Evolutionary conservation across 805 yeast species (phyloP), one percentile per base, ranked within the genome.

Genomic region (Jamesozyma rosinii): DNA sequence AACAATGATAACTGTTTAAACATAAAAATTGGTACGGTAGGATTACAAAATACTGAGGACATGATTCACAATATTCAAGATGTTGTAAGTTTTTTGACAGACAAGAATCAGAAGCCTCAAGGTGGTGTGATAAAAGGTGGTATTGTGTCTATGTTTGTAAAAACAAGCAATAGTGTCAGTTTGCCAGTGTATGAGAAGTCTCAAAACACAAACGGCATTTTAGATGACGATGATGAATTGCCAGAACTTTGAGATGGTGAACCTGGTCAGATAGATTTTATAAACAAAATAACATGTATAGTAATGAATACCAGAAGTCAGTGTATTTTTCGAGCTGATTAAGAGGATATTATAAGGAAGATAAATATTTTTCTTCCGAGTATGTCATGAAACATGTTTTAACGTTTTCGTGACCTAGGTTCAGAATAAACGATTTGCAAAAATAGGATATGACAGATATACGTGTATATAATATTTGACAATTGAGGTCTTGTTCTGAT

Each of bases 101-200:
- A 64, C 43, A 60, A 57, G 14, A 67, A 69, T 38, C 63, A 64
- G 51, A 65, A 56, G 48, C 83, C 83, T 2, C 72, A 74, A 41
- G 85, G 86, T 10, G 86, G 86, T 2, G 55, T 76, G 3, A 58
- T 79, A 24, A 66, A 66, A 44, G 64, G 64, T 29, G 71, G 70
- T 18, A 63, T 66, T 15, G 71, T 70, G 33, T 64, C 83, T 11
- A 68, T 81, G 14, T 77, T 76, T 52, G 66, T 83, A 34, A 83
- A 82, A 60, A 79, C 87, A 0, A 69, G 76, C 37, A 81, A 77
- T 34, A 81, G 89, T 61, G 69, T 72, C 15, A 76, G 84, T 58
- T 64, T 83, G 50, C 90, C 89, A 1, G 64, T 81, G 4, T 68
- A 58, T 34, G 45, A 44, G 30, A 37, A 34, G n/a, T 18, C 20